phyloP scores from a whole-genome alignment of 768 basidiomycete genomes.

The Tubosaeta sp. region DNA sequence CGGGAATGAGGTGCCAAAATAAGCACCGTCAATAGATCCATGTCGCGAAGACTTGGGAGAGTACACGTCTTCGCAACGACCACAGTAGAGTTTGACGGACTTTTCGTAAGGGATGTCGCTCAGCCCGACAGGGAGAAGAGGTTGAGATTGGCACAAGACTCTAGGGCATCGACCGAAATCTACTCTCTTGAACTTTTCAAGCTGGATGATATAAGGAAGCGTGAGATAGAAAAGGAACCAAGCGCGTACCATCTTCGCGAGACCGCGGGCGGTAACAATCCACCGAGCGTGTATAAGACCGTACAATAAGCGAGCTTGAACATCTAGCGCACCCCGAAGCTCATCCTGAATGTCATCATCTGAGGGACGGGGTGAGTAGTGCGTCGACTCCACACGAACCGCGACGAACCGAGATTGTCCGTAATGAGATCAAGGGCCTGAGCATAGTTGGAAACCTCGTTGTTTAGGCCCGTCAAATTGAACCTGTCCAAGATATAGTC shows the following conservation, averaged over 20 bases:
- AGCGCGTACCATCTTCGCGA: conserved; percentile 86
- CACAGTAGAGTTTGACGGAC: conserved; percentile 98
- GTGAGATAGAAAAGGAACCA: not conserved
- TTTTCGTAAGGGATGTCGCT: conserved; percentile 98
- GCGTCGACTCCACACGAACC: not conserved
- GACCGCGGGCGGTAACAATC: conserved; percentile 91
- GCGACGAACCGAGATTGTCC: conserved; percentile 80
- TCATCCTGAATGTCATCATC: conserved; percentile 97
- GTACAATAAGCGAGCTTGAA: conserved; percentile 89
- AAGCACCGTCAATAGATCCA: conserved; percentile 96
- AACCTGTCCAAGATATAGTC: conserved; percentile 98
- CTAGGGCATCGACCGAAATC: conserved; percentile 99
- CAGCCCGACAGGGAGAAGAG: conserved; percentile 93
- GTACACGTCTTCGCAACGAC: conserved; percentile 97
- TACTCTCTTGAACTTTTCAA: conserved; percentile 97
- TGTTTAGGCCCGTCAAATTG: conserved; percentile 96
- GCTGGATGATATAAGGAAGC: conserved; percentile 36
- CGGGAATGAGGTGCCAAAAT: conserved; percentile 97
- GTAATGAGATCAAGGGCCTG: conserved; percentile 95
- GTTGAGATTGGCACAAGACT: conserved; percentile 90
- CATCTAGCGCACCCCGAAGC: conserved; percentile 84
- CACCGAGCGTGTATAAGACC: conserved; percentile 96
- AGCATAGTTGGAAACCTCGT: conserved; percentile 91
- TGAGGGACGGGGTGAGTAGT: conserved; percentile 24
- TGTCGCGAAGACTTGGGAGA: conserved; percentile 96